Evolutionary conservation across 139 green algal genomes (phyloP).

Genomic region (Zygnema cylindricum): DNA sequence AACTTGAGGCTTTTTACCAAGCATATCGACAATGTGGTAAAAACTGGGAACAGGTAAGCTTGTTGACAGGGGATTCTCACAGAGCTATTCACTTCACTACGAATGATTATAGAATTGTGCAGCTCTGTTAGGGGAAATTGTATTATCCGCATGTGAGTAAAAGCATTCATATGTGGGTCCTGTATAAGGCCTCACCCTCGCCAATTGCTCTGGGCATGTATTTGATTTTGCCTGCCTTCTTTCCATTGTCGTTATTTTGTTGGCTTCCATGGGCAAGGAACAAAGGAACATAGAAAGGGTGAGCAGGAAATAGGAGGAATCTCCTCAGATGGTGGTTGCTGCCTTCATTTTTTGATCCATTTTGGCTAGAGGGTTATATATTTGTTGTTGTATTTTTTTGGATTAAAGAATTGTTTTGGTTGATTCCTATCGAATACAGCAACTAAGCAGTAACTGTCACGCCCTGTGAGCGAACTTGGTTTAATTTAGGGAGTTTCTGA

Average conservation of each 20-base stretch:
- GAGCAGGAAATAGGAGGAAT: too few relatives aligned
- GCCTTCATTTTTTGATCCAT: background rate
- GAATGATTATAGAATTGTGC: background rate
- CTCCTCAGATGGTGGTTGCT: too few relatives aligned
- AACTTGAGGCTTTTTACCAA: conserved; percentile 39
- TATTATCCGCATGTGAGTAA: background rate
- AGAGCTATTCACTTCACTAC: background rate
- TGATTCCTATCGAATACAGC: background rate
- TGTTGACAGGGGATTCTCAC: background rate
- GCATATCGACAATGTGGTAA: conserved; percentile 17
- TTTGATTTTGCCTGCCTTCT: background rate
- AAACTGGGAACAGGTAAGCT: conserved; percentile 25
- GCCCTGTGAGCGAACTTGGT: background rate
- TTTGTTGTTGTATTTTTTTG: background rate
- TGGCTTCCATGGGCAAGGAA: too few relatives aligned
- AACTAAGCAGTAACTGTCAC: background rate
- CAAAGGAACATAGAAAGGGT: too few relatives aligned
- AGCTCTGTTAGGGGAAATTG: background rate
- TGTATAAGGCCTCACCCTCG: background rate
- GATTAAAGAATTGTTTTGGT: background rate
- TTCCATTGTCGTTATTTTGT: background rate
- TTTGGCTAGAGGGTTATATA: too few relatives aligned
- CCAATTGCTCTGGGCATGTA: background rate
- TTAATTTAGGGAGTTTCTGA: background rate
- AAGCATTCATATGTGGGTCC: background rate